Evolutionary conservation across 2,329 filamentous ascomycete species (phyloP), one percentile per base, ranked within the genome.

Genomic region (Cladobotryum mycophilum): DNA sequence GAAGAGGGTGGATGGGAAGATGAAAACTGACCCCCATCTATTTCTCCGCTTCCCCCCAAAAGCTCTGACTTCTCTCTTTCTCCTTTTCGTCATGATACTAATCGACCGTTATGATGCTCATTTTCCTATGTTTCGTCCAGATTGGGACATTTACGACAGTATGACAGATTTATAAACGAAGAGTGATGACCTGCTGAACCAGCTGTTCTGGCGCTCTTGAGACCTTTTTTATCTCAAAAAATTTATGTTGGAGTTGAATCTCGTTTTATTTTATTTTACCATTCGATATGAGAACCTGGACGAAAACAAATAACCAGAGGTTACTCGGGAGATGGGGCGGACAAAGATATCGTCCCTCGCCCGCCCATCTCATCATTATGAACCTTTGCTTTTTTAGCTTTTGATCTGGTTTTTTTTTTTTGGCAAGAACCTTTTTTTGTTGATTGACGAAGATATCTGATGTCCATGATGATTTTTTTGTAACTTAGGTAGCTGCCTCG

Each of bases 1-100:
- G 75, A 72, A 69, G 72, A 74, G 47, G 74, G 70, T 41, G 72
- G 51, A 15, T 49, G 47, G 47, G 51, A 53, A 43, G 51, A 53
- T 17, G 38, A 43, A 33, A 22, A 34, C 22, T 49, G 30, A 50
- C 13, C 11, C 42, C 11, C 42, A 11, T 30, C 42, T 35, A 13
- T 22, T 41, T 20, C 45, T 35, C 36, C 15, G 17, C 12, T 43
- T 34, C 4, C 25, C 4, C 25, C 25, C 25, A 30, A 30, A 30
- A 30, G 25, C 22, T 41, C 15, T 14, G 7, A 41, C 15, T 12
- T 1, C 40, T 34, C 20, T 22, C 30, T 14, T 15, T 25, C 47
- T 43, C 25, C 33, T 45, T 34, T 38, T 11, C 46, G 41, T 45
- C 13, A 48, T 22, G 33, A 41, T 52, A 30, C 6, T 18, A 48